Base-by-base conservation (phyloP, 139 green algal species). In the Haematococcus lacustris region DNA sequence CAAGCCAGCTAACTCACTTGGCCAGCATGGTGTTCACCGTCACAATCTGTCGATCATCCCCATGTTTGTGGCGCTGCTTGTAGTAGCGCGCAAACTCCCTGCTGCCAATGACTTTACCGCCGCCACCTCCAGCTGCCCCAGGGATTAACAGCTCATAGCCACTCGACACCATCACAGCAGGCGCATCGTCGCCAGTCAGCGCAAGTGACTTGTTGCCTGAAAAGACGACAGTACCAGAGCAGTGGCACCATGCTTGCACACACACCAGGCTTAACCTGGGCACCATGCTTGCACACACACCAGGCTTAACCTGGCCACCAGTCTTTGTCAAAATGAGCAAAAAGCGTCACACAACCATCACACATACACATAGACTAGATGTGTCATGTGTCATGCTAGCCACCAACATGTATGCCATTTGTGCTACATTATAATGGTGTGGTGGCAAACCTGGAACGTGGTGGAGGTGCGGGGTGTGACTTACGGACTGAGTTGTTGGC, bases 81-180 rank as follows among this genome's bases (percentile, higher is more conserved):
- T 97, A 97, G 73, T 91, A 93, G 25, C 82, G 82, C 1, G 84
- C 85, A 72, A 97, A 89, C 39, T 93, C 83, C 23, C 92, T 73
- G 53, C 74, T 86, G 43, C 90, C 92, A 26, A 97, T 68, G 32
- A 93, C 73, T 50, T 86, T 85, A 32, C 73, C 68, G 51, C 76
- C 63, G 37, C 63, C 75, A 5, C n/a, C 51, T 23, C 64, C 74
- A 6, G 71, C 73, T 26, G 66, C 71, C 2, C 73, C 76, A 13
- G 74, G 75, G 26, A 94, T 43, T 25, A 83, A 59, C 51, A 97
- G 82, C 85, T 97, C 90, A 63, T 86, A 93, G 23, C 82, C 83
- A 28, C 47, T 62, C 51, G 51, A 38, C 2, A 59, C 77, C 6
- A 70, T 17, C 32, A n/a, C 71, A 35, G 59, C 71, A 43, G 71